Evolutionary conservation across 1,284 basidiomycete genomes (phyloP).

Genomic region (Anthracocystis setariae): DNA sequence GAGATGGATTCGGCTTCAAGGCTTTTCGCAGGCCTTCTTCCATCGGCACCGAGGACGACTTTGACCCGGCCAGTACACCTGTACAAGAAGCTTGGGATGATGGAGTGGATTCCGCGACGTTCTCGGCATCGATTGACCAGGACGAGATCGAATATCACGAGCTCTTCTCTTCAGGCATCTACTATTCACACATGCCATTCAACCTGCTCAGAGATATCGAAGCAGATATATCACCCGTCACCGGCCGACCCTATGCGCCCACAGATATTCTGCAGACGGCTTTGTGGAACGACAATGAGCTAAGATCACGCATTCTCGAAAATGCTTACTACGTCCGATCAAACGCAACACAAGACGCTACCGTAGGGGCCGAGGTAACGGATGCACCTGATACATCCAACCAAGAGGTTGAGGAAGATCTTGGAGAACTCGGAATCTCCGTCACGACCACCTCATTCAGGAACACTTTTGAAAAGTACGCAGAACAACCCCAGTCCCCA

Average conservation of each 20-base stretch:
- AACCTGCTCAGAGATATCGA: constrained; percentile 52
- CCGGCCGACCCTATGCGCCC: constrained; percentile 46
- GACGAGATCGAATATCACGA: constrained; percentile 67
- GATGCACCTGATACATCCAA: constrained; percentile 3
- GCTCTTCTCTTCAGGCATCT: constrained; percentile 82
- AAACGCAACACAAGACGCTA: constrained; percentile 16
- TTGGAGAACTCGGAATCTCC: constrained; percentile 50
- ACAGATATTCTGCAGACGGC: constrained; percentile 54
- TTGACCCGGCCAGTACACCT: constrained; percentile 28
- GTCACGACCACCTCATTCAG: constrained; percentile 49
- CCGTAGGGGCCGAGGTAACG: constrained; percentile 9
- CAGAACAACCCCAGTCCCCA: constrained; percentile 9
- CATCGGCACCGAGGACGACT: constrained; percentile 16
- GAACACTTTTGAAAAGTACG: constrained; percentile 28
- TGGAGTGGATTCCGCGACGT: constrained; percentile 27
- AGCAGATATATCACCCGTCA: constrained; percentile 36
- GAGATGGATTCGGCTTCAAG: constrained; percentile 43
- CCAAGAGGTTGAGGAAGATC: constrained; percentile 22
- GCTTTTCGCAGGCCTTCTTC: constrained; percentile 34
- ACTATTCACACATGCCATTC: constrained; percentile 83
- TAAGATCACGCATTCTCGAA: constrained; percentile 47
- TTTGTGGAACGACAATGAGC: constrained; percentile 57
- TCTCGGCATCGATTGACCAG: constrained; percentile 34
- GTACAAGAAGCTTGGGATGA: constrained; percentile 44
- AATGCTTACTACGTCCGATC: constrained; percentile 9